Base-by-base conservation (phyloP, 257 asterid species). In the Solanum sejunctum region DNA sequence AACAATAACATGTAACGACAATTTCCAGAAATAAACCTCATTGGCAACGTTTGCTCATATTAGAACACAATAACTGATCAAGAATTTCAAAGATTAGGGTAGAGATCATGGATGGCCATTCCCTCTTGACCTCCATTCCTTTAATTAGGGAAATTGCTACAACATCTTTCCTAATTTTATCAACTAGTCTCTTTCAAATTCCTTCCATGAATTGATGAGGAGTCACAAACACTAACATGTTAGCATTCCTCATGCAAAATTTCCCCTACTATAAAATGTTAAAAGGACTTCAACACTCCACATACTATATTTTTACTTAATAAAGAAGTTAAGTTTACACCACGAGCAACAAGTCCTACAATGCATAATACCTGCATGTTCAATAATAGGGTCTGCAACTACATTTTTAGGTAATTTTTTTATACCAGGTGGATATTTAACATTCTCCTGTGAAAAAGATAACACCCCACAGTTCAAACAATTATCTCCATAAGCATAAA, bases 201-300 rank as follows among this genome's bases (percentile, higher is more conserved):
- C 97, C 97, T 88, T 93, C 97, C 99, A 95, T 92, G 92, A 95
- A 95, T 86, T 95, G 96, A 88, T 95, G 98, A 17, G 98, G 98
- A 9, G 96, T 95, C 82, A 94, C 98, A 87, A 95, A 95, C 56
- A 93, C 98, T 83, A 95, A 88, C 98, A 95, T 87, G 88, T 84
- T 91, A 51, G 98, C 95, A 88, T 92, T 94, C 88, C 82, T 93
- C 85, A 93, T 95, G 93, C 88, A 83, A 63, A 20, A n/a, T 32
- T 32, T 32, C 36, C 36, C 36, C 36, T 32, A 32, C 36, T 32
- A 32, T 32, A 32, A 67, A 51, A 55, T 49, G 80, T 52, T 58
- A 20, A 7, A 75, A 41, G 23, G 18, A 1, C 58, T 58, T 52
- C 3, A 26, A 78, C 41, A 21, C 73, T 77, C 82, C 82, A 13